Base-by-base conservation (phyloP, 1,284 basidiomycete species). In the Tylopilus sp. region DNA sequence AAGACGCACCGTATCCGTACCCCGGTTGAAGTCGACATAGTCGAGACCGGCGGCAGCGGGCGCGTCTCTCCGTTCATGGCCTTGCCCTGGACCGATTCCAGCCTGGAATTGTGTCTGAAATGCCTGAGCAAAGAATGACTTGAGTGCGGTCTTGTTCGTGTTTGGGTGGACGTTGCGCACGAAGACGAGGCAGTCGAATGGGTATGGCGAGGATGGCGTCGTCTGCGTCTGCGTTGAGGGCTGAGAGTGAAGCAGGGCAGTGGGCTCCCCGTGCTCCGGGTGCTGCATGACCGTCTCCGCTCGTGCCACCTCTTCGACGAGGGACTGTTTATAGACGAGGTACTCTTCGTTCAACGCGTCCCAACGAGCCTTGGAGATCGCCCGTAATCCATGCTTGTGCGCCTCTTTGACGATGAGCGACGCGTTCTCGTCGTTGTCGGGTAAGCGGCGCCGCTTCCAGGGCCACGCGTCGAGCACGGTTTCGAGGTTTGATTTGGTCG, bases 61-160 rank as follows among this genome's bases (percentile, higher is more conserved):
- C 6, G n/a, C 6, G 23, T 15, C 13, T 15, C 42, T 19, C 3
- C 15, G 21, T 23, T 6, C 21, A 6, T 23, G 21, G 21, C 15
- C 13, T 4, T 6, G 41, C 8, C 11, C 46, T 31, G 6, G 28
- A 13, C 21, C 31, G 2, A 66, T 55, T 15, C 49, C 44, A 13
- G 43, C 18, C 21, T 3, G 21, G 21, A 6, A 23, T 1, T 54
- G 29, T 10, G 48, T 58, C 11, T 58, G 55, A 36, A 79, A 74
- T 0, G 75, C 71, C n/a, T 64, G 58, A 4, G 69, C 59, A 54
- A 89, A 82, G 3, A 88, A 63, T 3, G 71, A 65, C 37, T 79
- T 81, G n/a, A 91, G 69, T 0, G 84, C 82, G 1, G 86, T 89
- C 64, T 87, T 89, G 63, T 89, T 90, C 18, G 86, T 86, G 49